A percentile compares a stretch with the other conserved stretches of the same genome.
Evolutionary conservation across 345 rosid species (phyloP).

Genomic region (Combretum micranthum): DNA sequence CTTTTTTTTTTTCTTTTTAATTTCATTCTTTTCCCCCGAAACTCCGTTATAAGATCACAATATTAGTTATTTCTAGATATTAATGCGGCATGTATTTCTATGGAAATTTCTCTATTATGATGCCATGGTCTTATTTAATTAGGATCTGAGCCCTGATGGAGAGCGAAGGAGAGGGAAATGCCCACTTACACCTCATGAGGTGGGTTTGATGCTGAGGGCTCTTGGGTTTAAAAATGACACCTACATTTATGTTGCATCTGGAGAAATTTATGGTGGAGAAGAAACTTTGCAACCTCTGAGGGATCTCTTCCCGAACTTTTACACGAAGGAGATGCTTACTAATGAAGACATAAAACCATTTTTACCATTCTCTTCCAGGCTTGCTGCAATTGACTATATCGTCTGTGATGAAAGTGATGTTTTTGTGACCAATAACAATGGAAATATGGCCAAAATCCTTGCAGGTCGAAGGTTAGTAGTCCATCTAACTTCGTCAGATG

Average conservation of each 20-base stretch:
- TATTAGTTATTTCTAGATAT: too few relatives aligned
- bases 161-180: slow-evolving; percentile 95
- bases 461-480: slow-evolving; percentile 89
- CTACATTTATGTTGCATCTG: slow-evolving; percentile 87
- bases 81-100: too few relatives aligned
- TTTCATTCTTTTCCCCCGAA: too few relatives aligned
- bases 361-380: slow-evolving; percentile 81
- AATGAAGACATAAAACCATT: slow-evolving; percentile 63
- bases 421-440: slow-evolving; percentile 90
- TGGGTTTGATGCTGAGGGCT: slow-evolving; percentile 92
- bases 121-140: slow-evolving; percentile 1
- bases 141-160: slow-evolving; percentile 83
- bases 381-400: slow-evolving; percentile 90
- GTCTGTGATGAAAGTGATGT: slow-evolving; percentile 94
- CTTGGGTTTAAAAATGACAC: slow-evolving; percentile 90
- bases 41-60: too few relatives aligned
- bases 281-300: slow-evolving; percentile 73
- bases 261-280: slow-evolving; percentile 98
- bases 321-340: slow-evolving; percentile 91
- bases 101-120: not conserved
- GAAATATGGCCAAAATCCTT: slow-evolving; percentile 99
- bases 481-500: slow-evolving; percentile 1
- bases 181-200: slow-evolving; percentile 94
- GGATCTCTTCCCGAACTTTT: slow-evolving; percentile 89
- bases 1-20: too few relatives aligned